Base-by-base conservation (phyloP, 352 stramenopile genomes). In the Pythium periplocum region DNA sequence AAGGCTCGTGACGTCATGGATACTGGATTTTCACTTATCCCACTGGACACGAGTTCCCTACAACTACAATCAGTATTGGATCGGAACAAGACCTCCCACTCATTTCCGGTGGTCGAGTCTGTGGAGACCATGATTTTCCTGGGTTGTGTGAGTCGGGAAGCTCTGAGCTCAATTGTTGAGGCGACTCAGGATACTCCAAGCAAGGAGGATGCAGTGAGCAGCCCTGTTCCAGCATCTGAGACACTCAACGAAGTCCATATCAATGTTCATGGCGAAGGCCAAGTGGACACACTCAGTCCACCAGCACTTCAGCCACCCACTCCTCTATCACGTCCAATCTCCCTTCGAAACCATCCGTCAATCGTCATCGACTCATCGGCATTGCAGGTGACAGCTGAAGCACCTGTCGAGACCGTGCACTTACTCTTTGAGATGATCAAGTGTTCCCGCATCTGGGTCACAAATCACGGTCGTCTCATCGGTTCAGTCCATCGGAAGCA, bases 391-490 rank as follows among this genome's bases (percentile, higher is more conserved):
- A 73, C 82, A 55, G 62, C 60, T 4, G 70, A 78, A 30, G 77
- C 75, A 31, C 71, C 73, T 3, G 50, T 87, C 49, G 67, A 86
- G 53, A 80, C 73, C 10, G 66, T 86, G 34, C 76, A 90, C 52
- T 73, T 87, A 52, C 68, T 89, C 40, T 89, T 90, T 48, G 77
- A 88, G 60, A 83, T 86, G 75, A 75, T 57, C 55, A 72, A 45
- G 56, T 68, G n/a, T 45, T 71, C 48, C 48, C 38, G 45, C 33
- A 55, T 45, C 45, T 81, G 11, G 68, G 74, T 68, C 45, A 72
- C 31, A 54, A 66, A 12, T 48, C 82, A 65, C 32, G 78, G 78
- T n/a, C 54, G 63, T 2, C 69, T 89, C 30, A 56, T 82, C 4
- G 80, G 75, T 12, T 59, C 81, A 17, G 75, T 89, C 35, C 69